These are phyloP conservation scores for Basipetospora chlamydospora DNA, from an alignment of 2,329 filamentous ascomycete genomes.

Conservation along the genomic window DNA sequence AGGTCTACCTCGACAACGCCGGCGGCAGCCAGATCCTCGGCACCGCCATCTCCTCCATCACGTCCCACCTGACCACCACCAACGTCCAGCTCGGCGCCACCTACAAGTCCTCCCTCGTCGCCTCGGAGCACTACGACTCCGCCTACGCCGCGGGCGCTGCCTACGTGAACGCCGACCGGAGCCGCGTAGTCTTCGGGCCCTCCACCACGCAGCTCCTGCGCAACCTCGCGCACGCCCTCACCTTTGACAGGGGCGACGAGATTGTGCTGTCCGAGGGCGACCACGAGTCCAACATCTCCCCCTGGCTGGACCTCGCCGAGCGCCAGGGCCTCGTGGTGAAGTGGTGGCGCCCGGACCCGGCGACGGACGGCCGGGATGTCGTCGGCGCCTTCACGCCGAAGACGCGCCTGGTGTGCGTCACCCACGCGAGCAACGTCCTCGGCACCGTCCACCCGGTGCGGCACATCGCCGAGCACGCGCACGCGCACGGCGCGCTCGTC, in stretches of 20 bases:
- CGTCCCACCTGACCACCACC: slow-evolving; percentile 47
- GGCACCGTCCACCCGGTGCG: slow-evolving; percentile 54
- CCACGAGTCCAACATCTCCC: slow-evolving; percentile 63
- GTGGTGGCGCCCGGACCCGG: slow-evolving; percentile 42
- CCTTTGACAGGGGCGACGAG: slow-evolving; percentile 43
- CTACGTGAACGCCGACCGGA: slow-evolving; percentile 52
- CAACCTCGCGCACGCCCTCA: slow-evolving; percentile 43
- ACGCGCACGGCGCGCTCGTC: slow-evolving; percentile 37
- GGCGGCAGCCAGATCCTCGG: slow-evolving; percentile 59
- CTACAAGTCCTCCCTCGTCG: slow-evolving; percentile 44
- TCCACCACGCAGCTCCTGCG: slow-evolving; percentile 66
- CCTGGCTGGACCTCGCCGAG: slow-evolving; percentile 56
- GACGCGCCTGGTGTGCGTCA: slow-evolving; percentile 58
- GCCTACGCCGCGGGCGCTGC: slow-evolving; percentile 52
- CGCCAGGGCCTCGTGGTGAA: slow-evolving; percentile 46
- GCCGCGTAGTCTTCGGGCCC: slow-evolving; percentile 58
- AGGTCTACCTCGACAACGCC: slow-evolving; percentile 66
- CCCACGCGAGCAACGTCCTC: slow-evolving; percentile 60
- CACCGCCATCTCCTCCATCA: slow-evolving; percentile 50
- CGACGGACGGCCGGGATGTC: slow-evolving; percentile 35
- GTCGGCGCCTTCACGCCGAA: slow-evolving; percentile 42
- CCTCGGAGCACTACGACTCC: slow-evolving; percentile 42
- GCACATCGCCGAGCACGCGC: slow-evolving; percentile 38
- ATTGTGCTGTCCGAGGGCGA: slow-evolving; percentile 59
- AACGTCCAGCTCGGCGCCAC: slow-evolving; percentile 67